Evolutionary conservation across 139 green algal species (phyloP).

Genomic region (Microglena sp.): DNA sequence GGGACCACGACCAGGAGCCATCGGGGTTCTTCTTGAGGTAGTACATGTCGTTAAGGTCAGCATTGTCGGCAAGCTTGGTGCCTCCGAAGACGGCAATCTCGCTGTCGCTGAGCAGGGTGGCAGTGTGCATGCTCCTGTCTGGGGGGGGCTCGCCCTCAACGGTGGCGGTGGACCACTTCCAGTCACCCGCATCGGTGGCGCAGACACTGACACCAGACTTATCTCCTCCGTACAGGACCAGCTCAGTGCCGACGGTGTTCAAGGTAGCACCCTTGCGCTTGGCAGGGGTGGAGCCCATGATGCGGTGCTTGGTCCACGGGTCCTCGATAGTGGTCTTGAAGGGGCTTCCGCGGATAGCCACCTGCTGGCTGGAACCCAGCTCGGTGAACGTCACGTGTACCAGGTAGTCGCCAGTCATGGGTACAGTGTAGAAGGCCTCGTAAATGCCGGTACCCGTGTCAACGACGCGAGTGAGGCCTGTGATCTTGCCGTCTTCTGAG

Average conservation of each 20-base stretch:
- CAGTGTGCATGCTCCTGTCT: slow-evolving; percentile 34
- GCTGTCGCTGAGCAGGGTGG: slow-evolving; percentile 19
- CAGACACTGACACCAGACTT: slow-evolving; percentile 52
- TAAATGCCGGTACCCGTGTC: slow-evolving; percentile 68
- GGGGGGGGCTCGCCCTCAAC: slow-evolving; percentile 26
- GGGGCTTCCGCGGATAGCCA: slow-evolving; percentile 59
- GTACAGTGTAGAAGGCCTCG: slow-evolving; percentile 48
- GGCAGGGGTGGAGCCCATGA: slow-evolving; percentile 46
- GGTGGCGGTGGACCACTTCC: slow-evolving; percentile 29
- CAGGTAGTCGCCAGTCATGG: slow-evolving; percentile 37
- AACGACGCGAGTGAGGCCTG: slow-evolving; percentile 39
- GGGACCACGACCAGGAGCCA: slow-evolving; percentile 42
- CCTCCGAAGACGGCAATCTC: slow-evolving; percentile 61
- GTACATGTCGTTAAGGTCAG: slow-evolving; percentile 51
- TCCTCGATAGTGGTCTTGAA: slow-evolving; percentile 55
- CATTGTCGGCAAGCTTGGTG: slow-evolving; percentile 30
- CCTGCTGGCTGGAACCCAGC: slow-evolving; percentile 38
- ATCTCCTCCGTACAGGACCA: slow-evolving; percentile 65
- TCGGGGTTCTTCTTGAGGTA: slow-evolving; percentile 41
- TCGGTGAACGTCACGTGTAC: slow-evolving; percentile 63
- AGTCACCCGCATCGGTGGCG: slow-evolving; percentile 32
- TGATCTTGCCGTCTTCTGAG: slow-evolving; percentile 37
- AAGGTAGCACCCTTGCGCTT: slow-evolving; percentile 50
- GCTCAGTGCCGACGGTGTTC: slow-evolving; percentile 28
- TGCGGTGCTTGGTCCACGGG: slow-evolving; percentile 54